Base-by-base conservation (phyloP, 257 asterid species). In the Fraxinus quadrangulata region DNA sequence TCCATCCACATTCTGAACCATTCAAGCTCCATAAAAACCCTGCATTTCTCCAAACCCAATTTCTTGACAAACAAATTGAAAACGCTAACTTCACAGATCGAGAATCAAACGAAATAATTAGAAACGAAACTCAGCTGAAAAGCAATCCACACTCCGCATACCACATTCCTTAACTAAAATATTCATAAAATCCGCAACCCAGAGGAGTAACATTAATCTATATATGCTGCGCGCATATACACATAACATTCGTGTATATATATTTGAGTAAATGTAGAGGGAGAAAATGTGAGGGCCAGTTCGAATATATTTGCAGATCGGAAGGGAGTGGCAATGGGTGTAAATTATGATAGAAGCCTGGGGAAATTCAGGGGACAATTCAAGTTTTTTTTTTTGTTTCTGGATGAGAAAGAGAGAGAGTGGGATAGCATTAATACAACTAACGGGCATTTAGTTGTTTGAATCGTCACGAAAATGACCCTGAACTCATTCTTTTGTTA, bases 51-150 rank as follows among this genome's bases (percentile, higher is more conserved):
- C 66, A 75, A 75, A 75, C 51, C 75, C 79, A 67, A 23, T 56
- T 21, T 56, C 66, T 6, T 45, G 24, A n/a, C 13, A 19, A 78
- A 71, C 78, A 67, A 36, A 39, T 75, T 79, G 81, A 71, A 56
- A 82, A 40, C 80, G 79, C 71, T 14, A 75, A 39, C 66, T 56
- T 80, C 68, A 72, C 86, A 84, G 89, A 89, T 92, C 92, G 78
- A 84, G n/a, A 75, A 67, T 72, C 82, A 21, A 80, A 84, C 83
- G 72, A 70, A 78, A 63, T 56, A 77, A 70, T 37, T 73, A 7
- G 67, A 81, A 61, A 81, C 51, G 78, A 82, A 81, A 78, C 56
- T 70, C 84, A 85, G 92, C 92, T 86, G 79, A 85, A 76, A 78
- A 73, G 28, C 28, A 56, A 5, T 5, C 26, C 66, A 70, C 79